Conservation (phyloP, 345 rosid genomes). For the Jatropha curcas region DNA sequence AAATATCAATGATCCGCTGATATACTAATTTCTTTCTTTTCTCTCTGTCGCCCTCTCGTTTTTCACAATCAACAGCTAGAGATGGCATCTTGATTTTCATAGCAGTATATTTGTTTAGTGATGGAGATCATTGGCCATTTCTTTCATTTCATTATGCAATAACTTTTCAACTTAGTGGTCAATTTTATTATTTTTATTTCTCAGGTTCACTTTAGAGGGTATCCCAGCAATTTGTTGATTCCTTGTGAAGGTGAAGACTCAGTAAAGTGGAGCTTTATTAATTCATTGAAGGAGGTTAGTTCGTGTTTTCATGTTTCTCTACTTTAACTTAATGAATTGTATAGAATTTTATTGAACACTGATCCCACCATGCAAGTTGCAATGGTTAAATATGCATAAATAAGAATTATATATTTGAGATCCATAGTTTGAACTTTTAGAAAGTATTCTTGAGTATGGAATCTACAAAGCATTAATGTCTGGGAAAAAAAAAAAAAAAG, state of each 20-base stretch:
- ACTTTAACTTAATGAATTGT: slow-evolving; percentile 2
- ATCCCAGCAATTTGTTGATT: slow-evolving; percentile 67
- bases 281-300: slow-evolving; percentile 89
- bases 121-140: background rate
- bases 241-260: slow-evolving; percentile 96
- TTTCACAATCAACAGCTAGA: background rate
- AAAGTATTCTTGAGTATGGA: background rate
- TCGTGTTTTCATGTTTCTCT: background rate
- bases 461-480: background rate
- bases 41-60: background rate
- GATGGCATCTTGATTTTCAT: background rate
- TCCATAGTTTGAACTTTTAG: too few relatives aligned
- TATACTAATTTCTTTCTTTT: background rate
- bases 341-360: background rate
- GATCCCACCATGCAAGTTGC: slow-evolving; percentile 9
- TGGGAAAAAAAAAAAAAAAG: too few relatives aligned
- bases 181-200: slow-evolving; percentile 18
- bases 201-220: slow-evolving; percentile 95
- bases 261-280: slow-evolving; percentile 90
- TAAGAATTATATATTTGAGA: background rate
- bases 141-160: background rate
- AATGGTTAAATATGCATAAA: background rate
- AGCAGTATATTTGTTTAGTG: background rate
- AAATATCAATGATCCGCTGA: background rate
- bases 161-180: background rate